Conservation (phyloP, 805 yeast genomes). For the Candida multigemmis region DNA sequence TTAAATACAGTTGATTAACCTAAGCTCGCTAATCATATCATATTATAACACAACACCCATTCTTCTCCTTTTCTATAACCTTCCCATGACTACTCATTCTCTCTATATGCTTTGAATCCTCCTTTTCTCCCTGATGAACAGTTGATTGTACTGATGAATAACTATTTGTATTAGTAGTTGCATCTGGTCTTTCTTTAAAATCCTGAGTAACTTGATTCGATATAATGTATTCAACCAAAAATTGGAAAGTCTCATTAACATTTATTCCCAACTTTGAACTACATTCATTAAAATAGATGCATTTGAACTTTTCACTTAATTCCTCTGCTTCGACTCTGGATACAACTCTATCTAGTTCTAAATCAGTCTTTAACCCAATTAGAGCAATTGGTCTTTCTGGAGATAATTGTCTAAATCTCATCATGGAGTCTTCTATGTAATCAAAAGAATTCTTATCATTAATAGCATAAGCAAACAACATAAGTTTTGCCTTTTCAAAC, state of each 20-base stretch:
- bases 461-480: conserved; percentile 21
- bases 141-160: too few species aligned
- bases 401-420: conserved; percentile 13
- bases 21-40: too few species aligned
- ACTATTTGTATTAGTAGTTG: neutral
- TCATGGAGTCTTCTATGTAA: conserved; percentile 16
- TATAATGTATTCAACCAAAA: conserved; percentile 9
- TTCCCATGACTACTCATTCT: too few species aligned
- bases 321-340: conserved; percentile 16
- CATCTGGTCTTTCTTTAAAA: neutral
- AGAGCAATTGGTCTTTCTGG: conserved; percentile 15
- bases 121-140: too few species aligned
- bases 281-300: conserved; percentile 19
- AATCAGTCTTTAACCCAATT: conserved; percentile 21
- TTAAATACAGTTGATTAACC: too few species aligned
- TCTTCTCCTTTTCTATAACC: too few species aligned
- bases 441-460: conserved; percentile 16
- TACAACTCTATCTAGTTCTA: conserved; percentile 16
- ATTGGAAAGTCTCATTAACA: conserved; percentile 19
- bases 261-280: conserved; percentile 11
- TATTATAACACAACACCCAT: too few species aligned
- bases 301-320: conserved; percentile 17
- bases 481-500: too few species aligned
- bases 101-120: too few species aligned
- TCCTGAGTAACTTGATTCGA: neutral